Evolutionary conservation across 2,329 filamentous ascomycete species (phyloP).

Genomic region (Trichoderma sp.): DNA sequence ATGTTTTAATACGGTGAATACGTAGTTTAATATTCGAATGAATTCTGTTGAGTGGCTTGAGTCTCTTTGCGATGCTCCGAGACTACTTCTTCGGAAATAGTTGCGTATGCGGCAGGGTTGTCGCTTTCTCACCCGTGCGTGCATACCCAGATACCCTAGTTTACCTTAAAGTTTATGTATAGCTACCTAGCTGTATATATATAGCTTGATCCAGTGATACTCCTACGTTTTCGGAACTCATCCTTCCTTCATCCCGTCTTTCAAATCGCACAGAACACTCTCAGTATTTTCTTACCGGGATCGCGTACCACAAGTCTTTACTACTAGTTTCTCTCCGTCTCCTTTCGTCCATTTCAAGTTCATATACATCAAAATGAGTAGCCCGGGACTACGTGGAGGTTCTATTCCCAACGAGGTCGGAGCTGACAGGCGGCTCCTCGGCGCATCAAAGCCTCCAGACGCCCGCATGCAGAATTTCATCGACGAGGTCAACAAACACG

Average conservation of each 20-base stretch:
- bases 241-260: not conserved
- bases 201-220: not conserved
- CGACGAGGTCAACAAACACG: slow-evolving; percentile 35
- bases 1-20: too few relatives aligned
- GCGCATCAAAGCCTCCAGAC: not conserved
- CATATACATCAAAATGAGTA: not conserved
- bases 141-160: not conserved
- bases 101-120: not conserved
- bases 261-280: not conserved
- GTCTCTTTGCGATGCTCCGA: not conserved
- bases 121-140: not conserved
- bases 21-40: too few relatives aligned
- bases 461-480: slow-evolving; percentile 27
- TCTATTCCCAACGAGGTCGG: not conserved
- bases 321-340: not conserved
- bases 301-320: not conserved
- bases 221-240: not conserved
- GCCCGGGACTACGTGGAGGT: not conserved
- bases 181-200: not conserved
- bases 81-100: not conserved
- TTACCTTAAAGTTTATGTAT: not conserved
- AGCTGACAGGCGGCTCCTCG: not conserved
- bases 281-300: not conserved
- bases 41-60: not conserved
- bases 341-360: not conserved